Evolutionary conservation across 192 early-diverging fungal species (phyloP).

Genomic region (Umbelopsis sp.): DNA sequence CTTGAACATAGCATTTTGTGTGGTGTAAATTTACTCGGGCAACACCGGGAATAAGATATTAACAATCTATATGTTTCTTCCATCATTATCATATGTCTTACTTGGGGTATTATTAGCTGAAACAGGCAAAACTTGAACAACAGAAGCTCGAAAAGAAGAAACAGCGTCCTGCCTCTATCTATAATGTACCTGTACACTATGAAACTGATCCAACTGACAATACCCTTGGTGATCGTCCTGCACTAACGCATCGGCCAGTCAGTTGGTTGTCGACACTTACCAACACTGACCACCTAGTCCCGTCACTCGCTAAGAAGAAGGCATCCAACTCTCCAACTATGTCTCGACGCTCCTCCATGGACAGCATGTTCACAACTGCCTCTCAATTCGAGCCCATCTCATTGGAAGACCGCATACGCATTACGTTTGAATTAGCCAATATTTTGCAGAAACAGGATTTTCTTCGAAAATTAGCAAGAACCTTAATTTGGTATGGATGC

Average conservation of each 20-base stretch:
- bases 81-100: no score
- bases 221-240: not conserved
- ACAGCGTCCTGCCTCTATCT: not conserved
- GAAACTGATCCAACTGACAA: not conserved
- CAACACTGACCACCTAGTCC: conserved; percentile 26
- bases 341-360: conserved; percentile 30
- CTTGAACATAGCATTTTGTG: no score
- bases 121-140: not conserved
- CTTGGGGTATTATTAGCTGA: not conserved
- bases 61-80: no score
- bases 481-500: conserved; percentile 69
- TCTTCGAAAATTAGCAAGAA: conserved; percentile 60
- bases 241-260: conserved; percentile 19
- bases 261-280: conserved; percentile 30
- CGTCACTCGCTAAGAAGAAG: conserved; percentile 30
- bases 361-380: conserved; percentile 35
- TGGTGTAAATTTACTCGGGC: not conserved
- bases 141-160: not conserved
- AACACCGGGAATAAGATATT: not conserved
- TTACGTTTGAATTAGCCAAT: conserved; percentile 62
- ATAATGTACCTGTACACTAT: conserved; percentile 5
- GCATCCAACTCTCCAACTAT: conserved; percentile 3
- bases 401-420: conserved; percentile 49
- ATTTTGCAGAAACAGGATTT: conserved; percentile 73
- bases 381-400: conserved; percentile 40